These are phyloP conservation scores for Dothiorella sarmentorum DNA, from an alignment of 2,329 filamentous ascomycete species.

Conservation along the genomic window DNA sequence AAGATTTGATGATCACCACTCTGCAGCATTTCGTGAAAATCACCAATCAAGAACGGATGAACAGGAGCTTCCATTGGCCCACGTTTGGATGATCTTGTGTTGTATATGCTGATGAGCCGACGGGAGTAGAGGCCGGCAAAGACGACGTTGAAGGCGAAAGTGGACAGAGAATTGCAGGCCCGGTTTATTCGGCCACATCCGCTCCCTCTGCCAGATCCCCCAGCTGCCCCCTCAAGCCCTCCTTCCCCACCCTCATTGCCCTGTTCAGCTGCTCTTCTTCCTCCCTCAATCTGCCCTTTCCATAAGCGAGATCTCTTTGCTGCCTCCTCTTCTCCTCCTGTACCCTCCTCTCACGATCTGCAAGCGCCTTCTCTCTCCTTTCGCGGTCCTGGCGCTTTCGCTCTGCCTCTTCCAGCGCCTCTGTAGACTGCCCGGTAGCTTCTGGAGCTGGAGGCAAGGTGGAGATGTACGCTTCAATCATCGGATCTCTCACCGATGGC, in stretches of 20 bases:
- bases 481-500: constrained; percentile 56
- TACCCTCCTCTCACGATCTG: constrained; percentile 60
- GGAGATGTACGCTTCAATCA: constrained; percentile 65
- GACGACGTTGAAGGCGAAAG: too few species aligned
- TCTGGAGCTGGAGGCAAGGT: constrained; percentile 60
- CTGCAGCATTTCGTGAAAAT: too few species aligned
- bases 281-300: constrained; percentile 60
- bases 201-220: constrained; percentile 3
- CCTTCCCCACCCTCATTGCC: constrained; percentile 67
- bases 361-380: constrained; percentile 62
- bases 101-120: too few species aligned
- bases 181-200: neutral
- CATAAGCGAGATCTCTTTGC: constrained; percentile 56
- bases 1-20: too few species aligned
- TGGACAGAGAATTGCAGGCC: too few species aligned
- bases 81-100: too few species aligned
- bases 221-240: constrained; percentile 62
- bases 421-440: constrained; percentile 37
- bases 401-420: constrained; percentile 51
- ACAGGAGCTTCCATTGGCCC: too few species aligned
- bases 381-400: constrained; percentile 35
- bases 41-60: too few species aligned
- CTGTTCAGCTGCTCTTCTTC: constrained; percentile 65
- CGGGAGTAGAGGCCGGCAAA: too few species aligned
- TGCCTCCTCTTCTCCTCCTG: constrained; percentile 62